Conservation (phyloP, 495 filamentous ascomycete species). For the Penicillium verhagenii region DNA sequence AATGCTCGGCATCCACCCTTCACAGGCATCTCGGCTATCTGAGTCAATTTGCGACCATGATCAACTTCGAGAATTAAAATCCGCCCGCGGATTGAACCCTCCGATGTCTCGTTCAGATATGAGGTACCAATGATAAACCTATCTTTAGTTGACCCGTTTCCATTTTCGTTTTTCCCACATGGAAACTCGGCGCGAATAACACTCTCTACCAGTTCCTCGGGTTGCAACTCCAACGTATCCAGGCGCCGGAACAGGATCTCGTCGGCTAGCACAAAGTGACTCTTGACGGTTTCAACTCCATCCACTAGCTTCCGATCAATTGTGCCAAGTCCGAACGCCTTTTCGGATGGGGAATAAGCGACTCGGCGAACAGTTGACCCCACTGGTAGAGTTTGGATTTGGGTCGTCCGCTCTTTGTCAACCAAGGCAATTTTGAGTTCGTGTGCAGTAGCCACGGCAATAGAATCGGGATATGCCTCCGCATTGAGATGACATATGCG, state of each 20-base stretch:
- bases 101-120: constrained; percentile 59
- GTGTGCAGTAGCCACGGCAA: constrained; percentile 73
- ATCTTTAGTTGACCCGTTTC: constrained; percentile 49
- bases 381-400: constrained; percentile 75
- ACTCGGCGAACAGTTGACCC: constrained; percentile 83
- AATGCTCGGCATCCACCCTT: constrained; percentile 78
- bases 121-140: constrained; percentile 88
- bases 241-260: constrained; percentile 56
- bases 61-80: constrained; percentile 85
- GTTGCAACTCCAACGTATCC: constrained; percentile 50
- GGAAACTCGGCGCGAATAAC: constrained; percentile 76
- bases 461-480: constrained; percentile 74
- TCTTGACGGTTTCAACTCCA: constrained; percentile 58
- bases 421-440: constrained; percentile 80
- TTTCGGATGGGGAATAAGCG: constrained; percentile 75
- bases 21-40: constrained; percentile 60
- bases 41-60: constrained; percentile 64
- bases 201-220: constrained; percentile 79
- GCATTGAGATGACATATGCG: constrained; percentile 79
- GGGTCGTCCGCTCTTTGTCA: constrained; percentile 81
- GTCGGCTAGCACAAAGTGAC: constrained; percentile 60
- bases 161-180: constrained; percentile 54
- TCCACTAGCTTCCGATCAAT: constrained; percentile 62
- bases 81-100: constrained; percentile 61
- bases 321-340: constrained; percentile 83